Base-by-base conservation (phyloP, 225 moss, liverwort and hornwort species). In the Straminergon stramineum region DNA sequence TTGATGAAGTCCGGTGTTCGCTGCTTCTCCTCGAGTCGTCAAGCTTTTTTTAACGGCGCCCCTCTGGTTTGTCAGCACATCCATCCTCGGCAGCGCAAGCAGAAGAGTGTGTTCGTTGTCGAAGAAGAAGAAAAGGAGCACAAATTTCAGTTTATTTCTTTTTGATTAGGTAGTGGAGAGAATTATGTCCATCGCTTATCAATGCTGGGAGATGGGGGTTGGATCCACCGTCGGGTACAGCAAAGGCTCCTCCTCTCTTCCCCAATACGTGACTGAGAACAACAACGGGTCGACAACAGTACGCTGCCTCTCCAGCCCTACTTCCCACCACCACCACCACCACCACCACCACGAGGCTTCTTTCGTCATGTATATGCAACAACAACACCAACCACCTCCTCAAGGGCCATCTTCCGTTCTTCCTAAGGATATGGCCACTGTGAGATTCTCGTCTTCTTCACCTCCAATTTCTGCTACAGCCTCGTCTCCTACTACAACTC, bases 131-230 rank as follows among this genome's bases (percentile, higher is more conserved):
- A 65, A 30, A 69, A 80, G 90, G 77, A 9, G 43, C 82, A 88
- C 78, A 74, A 91, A 73, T 91, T 93, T 28, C 88, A 91, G 79
- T 74, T 91, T 91, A 9, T 91, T 93, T 23, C 75, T 94, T 24
- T 91, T 87, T 32, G 92, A 90, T 52, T 93, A 92, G 92, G 16
- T 17, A 78, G 84, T 22, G 88, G 45, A 62, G 23, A 52, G 62
- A 88, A 90, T 90, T 87, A 91, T 95, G 93, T 92, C 93, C 89
- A 90, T 95, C 73, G 91, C 93, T 56, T 95, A 95, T 64, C 95
- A 95, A 92, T 92, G 91, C 86, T 93, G 95, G 95, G 95, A 95
- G 84, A 91, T 94, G 84, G 93, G 94, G 80, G 92, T 89, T 70
- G 93, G 90, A 89, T 88, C 95, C 35, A 88, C 92, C 34, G 89